Evolutionary conservation across 345 rosid species (phyloP), one percentile per base, ranked within the genome.

Genomic region (Durio zibethinus): DNA sequence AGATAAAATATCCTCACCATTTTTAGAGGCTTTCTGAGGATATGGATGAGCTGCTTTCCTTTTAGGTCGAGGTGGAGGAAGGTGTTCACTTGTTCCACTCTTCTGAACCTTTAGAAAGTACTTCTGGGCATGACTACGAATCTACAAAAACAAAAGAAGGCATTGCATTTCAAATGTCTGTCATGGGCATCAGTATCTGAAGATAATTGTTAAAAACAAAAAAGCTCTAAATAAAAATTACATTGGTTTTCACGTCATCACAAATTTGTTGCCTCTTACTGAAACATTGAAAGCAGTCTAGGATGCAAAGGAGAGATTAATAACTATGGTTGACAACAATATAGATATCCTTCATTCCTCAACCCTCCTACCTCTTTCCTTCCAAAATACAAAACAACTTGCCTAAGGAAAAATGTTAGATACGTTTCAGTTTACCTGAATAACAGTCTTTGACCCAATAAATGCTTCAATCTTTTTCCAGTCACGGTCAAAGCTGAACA

Each of bases 401-500:
- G 14, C 9, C 20, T 10, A 45, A 62, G 29, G 31, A 62, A 62
- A 75, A 75, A 47, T 20, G 10, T 60, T 27, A 20, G 6, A 66
- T 54, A 25, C 23, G 11, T 48, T 81, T 72, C 21, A 65, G 25
- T 42, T 61, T 68, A 91, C 98, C 97, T 93, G 98, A 79, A 93
- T 91, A 76, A 88, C 94, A 62, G 98, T 90, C 89, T 91, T 93
- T 53, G 98, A 91, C 72, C 97, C 98, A 76, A 91, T 77, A 78
- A 93, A 93, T 25, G 98, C 94, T 88, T 93, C 94, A 72, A 93
- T 93, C 83, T 93, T 93, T 79, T 91, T 93, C 98, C 98, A 93
- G 82, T 93, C 98, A 65, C 97, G 93, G 35, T 93, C 98, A 87
- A 93, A 93, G 74, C 98, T 93, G 87, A 54, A 71, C 36, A 73